Base-by-base conservation (phyloP, 1,284 basidiomycete species). In the Caloboletus firmus region DNA sequence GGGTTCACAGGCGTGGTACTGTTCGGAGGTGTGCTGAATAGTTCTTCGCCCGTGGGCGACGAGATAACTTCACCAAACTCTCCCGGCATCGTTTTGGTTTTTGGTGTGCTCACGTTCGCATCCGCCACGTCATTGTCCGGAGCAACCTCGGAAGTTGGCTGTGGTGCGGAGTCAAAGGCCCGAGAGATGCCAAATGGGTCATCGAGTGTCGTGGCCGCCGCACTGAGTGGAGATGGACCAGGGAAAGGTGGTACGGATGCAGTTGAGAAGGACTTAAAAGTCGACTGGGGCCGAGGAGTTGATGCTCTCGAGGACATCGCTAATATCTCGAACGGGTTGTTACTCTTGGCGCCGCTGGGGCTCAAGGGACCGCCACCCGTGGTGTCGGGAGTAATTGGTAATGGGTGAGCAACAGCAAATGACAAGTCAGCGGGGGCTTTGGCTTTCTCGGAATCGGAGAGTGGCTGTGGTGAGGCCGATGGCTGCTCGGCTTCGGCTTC, bases 301-400 rank as follows among this genome's bases (percentile, higher is more conserved):
- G 76, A 69, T 31, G 74, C 63, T 11, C 76, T 77, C 28, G 77
- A 72, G 45, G 76, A 68, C 70, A 77, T 76, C 1, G 76, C 76
- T 45, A 95, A 73, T 39, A 90, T 78, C 59, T 95, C 95, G 67
- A 99, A 99, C 0, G 96, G 96, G 70, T 99, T 99, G 64, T 87
- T 96, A 63, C 91, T 95, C 73, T 90, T 88, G 41, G 77, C 35
- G 65, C 75, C 9, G 73, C 64, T 54, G 9, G 74, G 72, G 42
- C 74, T 75, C 26, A 78, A 56, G 60, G 72, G 64, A 62, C 51
- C 45, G 24, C 56, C 52, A 12, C 54, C 72, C 4, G 74, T 71
- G 24, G 71, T 45, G 28, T 85, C 82, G 15, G 91, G 90, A 0
- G 89, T 86, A 12, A 72, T 66, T 1, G 91, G 91, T 13, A 93